Percentiles rank a stretch among this genome's conserved stretches.
Conservation (phyloP, 768 basidiomycete species). For the Amanita exitialis region DNA sequence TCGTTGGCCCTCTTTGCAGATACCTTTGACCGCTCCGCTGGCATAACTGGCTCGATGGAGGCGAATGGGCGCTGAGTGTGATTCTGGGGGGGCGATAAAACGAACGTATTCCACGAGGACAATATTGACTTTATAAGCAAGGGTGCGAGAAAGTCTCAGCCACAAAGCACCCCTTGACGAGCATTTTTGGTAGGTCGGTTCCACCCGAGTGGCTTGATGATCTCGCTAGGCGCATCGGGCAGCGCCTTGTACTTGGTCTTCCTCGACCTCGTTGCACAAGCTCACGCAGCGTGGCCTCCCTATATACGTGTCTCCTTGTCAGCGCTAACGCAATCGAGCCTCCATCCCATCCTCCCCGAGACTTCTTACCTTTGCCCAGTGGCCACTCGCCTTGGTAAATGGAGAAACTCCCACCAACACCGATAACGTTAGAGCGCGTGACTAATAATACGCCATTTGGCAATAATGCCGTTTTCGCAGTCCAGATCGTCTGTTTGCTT, state of each 20-base stretch:
- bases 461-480: not conserved
- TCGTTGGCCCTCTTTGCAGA: conserved; percentile 2
- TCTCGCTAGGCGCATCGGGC: not conserved
- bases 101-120: conserved; percentile 1
- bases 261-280: conserved; percentile 3
- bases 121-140: conserved; percentile 7
- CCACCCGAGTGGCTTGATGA: conserved; percentile 3
- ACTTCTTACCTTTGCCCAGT: not conserved
- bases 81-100: conserved; percentile 6
- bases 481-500: not conserved
- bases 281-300: conserved; percentile 1
- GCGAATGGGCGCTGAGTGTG: not conserved
- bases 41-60: conserved; percentile 1
- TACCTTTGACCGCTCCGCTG: conserved; percentile 5
- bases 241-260: not conserved
- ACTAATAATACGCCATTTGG: conserved; percentile 4
- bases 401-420: conserved; percentile 1
- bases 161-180: conserved; percentile 3
- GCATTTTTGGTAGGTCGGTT: conserved; percentile 3
- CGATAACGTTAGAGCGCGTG: conserved; percentile 4
- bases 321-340: not conserved
- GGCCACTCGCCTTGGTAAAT: not conserved
- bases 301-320: not conserved
- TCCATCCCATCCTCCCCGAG: not conserved
- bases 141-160: conserved; percentile 3